Evolutionary conservation across 169 alveolate species (phyloP).

Genomic region (Plasmodium gaboni): DNA sequence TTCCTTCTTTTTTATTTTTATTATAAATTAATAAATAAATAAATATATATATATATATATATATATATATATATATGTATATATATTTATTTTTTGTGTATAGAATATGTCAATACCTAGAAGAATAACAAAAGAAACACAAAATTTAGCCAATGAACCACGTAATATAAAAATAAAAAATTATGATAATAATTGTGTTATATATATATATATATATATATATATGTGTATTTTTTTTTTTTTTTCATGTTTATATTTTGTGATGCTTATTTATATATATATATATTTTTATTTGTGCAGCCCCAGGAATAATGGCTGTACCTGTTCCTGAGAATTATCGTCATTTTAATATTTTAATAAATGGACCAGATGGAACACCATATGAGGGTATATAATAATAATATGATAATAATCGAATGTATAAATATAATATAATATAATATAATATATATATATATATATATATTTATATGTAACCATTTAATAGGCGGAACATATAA

Average conservation of each 20-base stretch:
- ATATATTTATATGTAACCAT: no score
- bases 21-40: no score
- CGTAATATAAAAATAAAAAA: conserved; percentile 76
- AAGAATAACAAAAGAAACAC: conserved; percentile 89
- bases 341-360: conserved; percentile 95
- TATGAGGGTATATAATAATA: conserved; percentile 92
- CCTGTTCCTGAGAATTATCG: conserved; percentile 95
- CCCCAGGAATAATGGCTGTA: conserved; percentile 96
- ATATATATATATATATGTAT: no score
- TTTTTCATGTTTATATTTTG: not conserved
- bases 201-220: conserved; percentile 6
- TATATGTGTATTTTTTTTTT: not conserved
- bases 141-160: conserved; percentile 90
- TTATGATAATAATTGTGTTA: not conserved
- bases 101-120: conserved; percentile 85
- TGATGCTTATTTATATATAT: not conserved
- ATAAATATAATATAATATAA: not conserved
- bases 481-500: conserved; percentile 93
- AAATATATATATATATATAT: no score
- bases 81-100: not conserved
- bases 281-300: conserved; percentile 75
- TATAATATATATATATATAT: not conserved
- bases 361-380: conserved; percentile 98
- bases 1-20: no score
- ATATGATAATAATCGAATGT: not conserved